Evolutionary conservation across 2,329 filamentous ascomycete species (phyloP), one percentile per base, ranked within the genome.

Genomic region (Diaporthe sp.): DNA sequence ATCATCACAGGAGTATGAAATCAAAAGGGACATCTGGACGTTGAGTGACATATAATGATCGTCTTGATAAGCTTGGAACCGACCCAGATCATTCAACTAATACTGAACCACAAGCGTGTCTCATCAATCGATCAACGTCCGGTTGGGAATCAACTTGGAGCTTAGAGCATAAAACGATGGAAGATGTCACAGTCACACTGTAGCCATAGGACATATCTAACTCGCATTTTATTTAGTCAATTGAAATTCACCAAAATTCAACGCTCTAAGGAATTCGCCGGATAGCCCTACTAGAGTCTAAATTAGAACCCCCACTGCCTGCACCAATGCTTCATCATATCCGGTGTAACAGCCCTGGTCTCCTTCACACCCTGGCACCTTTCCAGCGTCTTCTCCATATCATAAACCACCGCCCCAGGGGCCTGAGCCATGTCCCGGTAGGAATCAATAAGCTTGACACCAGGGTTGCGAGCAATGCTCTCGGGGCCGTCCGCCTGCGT

Each of bases 391-490:
- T 81, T 82, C 67, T 78, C 78, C 80, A 85, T 86, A 19, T 85
- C 84, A 70, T 87, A 83, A 34, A 83, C 78, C 9, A 84, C 80
- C 4, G 83, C 80, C 55, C 68, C 57, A 6, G 62, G 31, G 0
- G 17, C 61, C 55, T 42, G 42, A 17, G 75, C 49, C 79, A 85
- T 79, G 9, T 78, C 82, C 61, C 81, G 80, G 77, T 88, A 89
- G 57, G 87, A 86, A 46, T 88, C 87, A 1, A 89, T 78, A 53
- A 90, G 80, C 81, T 89, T 90, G 51, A 89, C 77, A 28, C 85
- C 87, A 0, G 87, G 87, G 77, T 88, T 89, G 46, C 79, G 80
- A 1, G 82, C 82, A 1, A 87, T 75, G 13, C 37, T 69, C 49
- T 83, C 80, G 2, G 82, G 79, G 19, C 80, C 82, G 5, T 81